phyloP scores from a whole-genome alignment of 164 flowering plant genomes.

The Tetrastigma voinierianum region DNA sequence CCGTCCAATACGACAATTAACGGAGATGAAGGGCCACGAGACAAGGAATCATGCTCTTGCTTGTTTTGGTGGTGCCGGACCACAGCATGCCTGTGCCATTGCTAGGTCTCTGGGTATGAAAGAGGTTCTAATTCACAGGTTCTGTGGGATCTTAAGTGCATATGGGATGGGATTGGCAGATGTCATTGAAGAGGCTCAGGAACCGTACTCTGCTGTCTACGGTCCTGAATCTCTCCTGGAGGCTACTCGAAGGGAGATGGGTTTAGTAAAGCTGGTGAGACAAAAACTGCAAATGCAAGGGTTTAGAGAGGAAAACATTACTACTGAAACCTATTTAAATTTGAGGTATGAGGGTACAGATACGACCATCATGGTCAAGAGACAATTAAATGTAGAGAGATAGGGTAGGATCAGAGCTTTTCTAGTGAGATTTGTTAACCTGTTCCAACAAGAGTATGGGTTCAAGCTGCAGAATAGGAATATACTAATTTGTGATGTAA shows the following conservation, averaged over 20 bases:
- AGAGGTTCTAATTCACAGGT: constrained; percentile 85
- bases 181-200: constrained; percentile 94
- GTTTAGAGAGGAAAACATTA: constrained; percentile 58
- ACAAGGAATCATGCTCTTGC: constrained; percentile 94
- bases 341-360: constrained; percentile 96
- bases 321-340: constrained; percentile 70
- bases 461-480: no score
- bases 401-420: constrained; percentile 46
- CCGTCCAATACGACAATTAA: constrained; percentile 92
- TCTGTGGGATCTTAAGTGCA: constrained; percentile 94
- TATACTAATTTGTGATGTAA: constrained; percentile 86
- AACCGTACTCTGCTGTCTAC: constrained; percentile 88
- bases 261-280: constrained; percentile 46
- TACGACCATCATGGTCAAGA: constrained; percentile 95
- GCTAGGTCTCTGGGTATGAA: constrained; percentile 93
- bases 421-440: constrained; percentile 68
- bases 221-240: constrained; percentile 52
- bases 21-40: constrained; percentile 99
- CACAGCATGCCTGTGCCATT: constrained; percentile 98
- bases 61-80: constrained; percentile 99
- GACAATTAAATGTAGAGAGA: constrained; percentile 30
- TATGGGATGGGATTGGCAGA: constrained; percentile 99
- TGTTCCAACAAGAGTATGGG: constrained; percentile 89
- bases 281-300: constrained; percentile 72
- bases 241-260: constrained; percentile 60